A percentile compares a stretch with the other conserved stretches of the same genome.
Conservation (phyloP, 768 basidiomycete genomes). For the Russula abietina region DNA sequence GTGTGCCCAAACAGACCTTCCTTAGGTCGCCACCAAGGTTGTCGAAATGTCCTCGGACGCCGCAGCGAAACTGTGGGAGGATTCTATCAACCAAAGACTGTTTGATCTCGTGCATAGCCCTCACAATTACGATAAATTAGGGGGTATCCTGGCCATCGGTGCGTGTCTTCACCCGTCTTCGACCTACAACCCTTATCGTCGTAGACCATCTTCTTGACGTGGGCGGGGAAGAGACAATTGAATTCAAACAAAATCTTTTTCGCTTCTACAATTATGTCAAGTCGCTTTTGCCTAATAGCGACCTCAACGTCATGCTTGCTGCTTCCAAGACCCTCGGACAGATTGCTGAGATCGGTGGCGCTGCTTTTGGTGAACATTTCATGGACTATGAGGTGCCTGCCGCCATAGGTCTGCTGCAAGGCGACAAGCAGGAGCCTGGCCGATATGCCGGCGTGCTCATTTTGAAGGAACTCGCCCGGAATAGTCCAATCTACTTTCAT, state of each 20-base stretch:
- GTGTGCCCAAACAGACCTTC: conserved; percentile 12
- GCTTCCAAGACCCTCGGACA: conserved; percentile 89
- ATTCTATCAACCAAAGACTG: conserved; percentile 70
- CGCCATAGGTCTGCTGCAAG: conserved; percentile 73
- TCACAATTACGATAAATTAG: conserved; percentile 72
- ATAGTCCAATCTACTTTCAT: conserved; percentile 83
- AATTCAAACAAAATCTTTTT: conserved; percentile 74
- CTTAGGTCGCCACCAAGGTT: conserved; percentile 63
- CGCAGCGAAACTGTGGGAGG: conserved; percentile 79
- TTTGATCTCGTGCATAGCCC: conserved; percentile 82
- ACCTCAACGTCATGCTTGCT: conserved; percentile 89
- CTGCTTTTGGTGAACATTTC: conserved; percentile 79
- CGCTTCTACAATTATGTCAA: conserved; percentile 92
- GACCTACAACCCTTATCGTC: conserved; percentile 25
- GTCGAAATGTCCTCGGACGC: conserved; percentile 79
- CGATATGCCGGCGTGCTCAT: conserved; percentile 93
- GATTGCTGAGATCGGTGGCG: conserved; percentile 79
- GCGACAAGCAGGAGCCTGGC: conserved; percentile 68
- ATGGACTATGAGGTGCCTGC: conserved; percentile 86
- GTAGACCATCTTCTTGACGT: conserved; percentile 69
- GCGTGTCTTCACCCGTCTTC: conserved; percentile 25
- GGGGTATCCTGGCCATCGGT: conserved; percentile 87
- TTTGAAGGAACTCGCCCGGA: conserved; percentile 85
- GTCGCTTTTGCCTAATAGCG: conserved; percentile 82
- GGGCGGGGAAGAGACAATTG: conserved; percentile 74